Evolutionary conservation across 2,329 filamentous ascomycete species (phyloP).

Genomic region (Sporothrix pallida): DNA sequence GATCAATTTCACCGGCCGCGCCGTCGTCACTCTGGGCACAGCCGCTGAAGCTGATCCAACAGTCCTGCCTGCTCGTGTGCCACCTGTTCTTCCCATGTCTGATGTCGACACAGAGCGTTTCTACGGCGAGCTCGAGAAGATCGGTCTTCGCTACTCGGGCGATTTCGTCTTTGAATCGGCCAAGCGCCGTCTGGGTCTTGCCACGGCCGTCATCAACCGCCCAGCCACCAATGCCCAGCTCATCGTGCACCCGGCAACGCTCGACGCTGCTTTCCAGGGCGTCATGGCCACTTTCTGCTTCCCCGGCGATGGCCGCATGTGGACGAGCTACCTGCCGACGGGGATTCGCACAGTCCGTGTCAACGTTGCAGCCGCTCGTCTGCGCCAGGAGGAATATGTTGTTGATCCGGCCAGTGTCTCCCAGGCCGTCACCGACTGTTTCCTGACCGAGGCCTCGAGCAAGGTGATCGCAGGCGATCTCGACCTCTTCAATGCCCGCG

Average conservation of each 20-base stretch:
- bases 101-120: constrained; percentile 33
- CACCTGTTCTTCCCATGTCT: constrained; percentile 30
- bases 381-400: constrained; percentile 6
- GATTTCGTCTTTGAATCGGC: constrained; percentile 34
- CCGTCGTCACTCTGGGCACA: constrained; percentile 26
- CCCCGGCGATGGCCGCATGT: constrained; percentile 46
- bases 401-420: not conserved
- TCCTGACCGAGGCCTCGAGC: constrained; percentile 34
- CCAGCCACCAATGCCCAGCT: constrained; percentile 31
- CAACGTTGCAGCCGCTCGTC: constrained; percentile 32
- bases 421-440: constrained; percentile 33
- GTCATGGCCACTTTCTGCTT: constrained; percentile 44
- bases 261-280: constrained; percentile 48
- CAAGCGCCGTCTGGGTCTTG: constrained; percentile 29
- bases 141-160: constrained; percentile 34
- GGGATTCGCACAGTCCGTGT: constrained; percentile 38
- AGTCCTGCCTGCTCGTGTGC: constrained; percentile 29
- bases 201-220: constrained; percentile 26
- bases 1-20: constrained; percentile 34
- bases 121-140: constrained; percentile 34
- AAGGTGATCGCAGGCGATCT: constrained; percentile 35
- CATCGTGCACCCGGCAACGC: constrained; percentile 45
- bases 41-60: not conserved
- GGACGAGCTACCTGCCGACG: constrained; percentile 44
- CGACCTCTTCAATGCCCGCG: constrained; percentile 31